Conservation (phyloP, 1,139 yeast species). For the Candida tunisiensis region DNA sequence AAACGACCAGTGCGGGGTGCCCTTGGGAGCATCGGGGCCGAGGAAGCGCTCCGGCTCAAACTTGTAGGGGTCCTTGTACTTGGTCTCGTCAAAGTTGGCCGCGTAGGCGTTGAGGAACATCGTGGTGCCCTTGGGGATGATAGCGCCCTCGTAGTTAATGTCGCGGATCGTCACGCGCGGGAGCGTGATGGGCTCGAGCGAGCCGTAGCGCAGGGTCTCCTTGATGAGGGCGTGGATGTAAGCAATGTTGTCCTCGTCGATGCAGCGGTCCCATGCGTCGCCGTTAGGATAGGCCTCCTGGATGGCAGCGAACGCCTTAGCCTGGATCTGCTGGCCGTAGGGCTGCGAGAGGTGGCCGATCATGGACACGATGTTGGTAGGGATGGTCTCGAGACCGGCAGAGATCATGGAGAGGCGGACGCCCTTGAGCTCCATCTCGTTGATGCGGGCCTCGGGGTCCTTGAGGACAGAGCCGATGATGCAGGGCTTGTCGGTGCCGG, state of each 20-base stretch:
- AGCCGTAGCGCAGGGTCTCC: conserved; percentile 44
- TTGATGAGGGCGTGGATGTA: conserved; percentile 41
- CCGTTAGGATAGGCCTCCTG: conserved; percentile 17
- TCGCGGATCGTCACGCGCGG: conserved; percentile 38
- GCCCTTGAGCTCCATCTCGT: conserved; percentile 34
- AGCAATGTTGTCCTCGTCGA: conserved; percentile 22
- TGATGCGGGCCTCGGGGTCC: conserved; percentile 13
- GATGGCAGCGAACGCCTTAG: conserved; percentile 23
- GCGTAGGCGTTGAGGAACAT: conserved; percentile 53
- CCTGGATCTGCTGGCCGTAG: conserved; percentile 29
- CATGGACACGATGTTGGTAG: conserved; percentile 42
- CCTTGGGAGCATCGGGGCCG: conserved; percentile 11
- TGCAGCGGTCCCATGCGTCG: conserved; percentile 34
- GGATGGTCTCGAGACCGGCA: conserved; percentile 65
- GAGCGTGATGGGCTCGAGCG: conserved; percentile 47
- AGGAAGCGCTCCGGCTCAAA: conserved; percentile 50
- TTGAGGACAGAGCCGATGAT: conserved; percentile 8
- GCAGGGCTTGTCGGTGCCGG: not conserved
- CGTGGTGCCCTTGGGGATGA: conserved; percentile 38
- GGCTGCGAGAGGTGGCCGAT: conserved; percentile 45
- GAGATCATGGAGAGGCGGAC: conserved; percentile 63
- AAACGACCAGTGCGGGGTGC: conserved; percentile 37
- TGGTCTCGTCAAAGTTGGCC: conserved; percentile 44
- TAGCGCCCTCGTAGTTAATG: conserved; percentile 22
- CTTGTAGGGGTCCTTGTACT: conserved; percentile 28